These are phyloP conservation scores for Paratinospora sagittata DNA, from an alignment of 164 flowering plant species.

Conservation along the genomic window DNA sequence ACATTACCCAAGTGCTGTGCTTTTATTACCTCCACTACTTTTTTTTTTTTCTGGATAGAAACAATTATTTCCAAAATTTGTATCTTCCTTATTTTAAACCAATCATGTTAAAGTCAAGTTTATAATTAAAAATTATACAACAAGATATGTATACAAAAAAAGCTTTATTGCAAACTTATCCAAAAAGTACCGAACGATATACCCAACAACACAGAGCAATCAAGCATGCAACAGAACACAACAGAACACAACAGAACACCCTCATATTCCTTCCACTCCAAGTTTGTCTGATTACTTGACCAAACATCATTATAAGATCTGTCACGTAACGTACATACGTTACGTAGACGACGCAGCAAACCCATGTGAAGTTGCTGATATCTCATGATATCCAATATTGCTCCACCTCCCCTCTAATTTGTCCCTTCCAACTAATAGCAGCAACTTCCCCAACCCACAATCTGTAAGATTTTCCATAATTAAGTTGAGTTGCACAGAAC, in stretches of 20 bases:
- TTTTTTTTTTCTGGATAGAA: too few species aligned
- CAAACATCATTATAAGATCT: background rate
- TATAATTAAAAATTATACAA: background rate
- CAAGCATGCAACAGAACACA: background rate
- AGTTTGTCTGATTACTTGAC: background rate
- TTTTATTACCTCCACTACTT: too few species aligned
- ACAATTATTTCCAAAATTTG: too few species aligned
- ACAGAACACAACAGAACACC: background rate
- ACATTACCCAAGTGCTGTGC: too few species aligned
- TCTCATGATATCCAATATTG: background rate
- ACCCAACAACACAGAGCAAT: background rate
- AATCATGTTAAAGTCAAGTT: too few species aligned
- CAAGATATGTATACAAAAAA: background rate
- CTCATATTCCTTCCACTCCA: background rate
- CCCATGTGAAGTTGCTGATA: background rate
- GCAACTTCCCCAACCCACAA: too few species aligned
- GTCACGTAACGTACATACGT: background rate
- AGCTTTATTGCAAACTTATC: background rate
- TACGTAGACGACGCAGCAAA: background rate
- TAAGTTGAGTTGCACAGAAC: background rate
- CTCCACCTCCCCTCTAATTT: background rate
- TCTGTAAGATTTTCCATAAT: background rate
- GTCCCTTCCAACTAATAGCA: background rate
- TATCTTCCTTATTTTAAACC: too few species aligned
- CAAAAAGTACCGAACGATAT: background rate